A percentile compares a stretch with the other conserved stretches of the same genome.
Evolutionary conservation across 2,329 filamentous ascomycete species (phyloP).

Genomic region (Thyridium curvatum): DNA sequence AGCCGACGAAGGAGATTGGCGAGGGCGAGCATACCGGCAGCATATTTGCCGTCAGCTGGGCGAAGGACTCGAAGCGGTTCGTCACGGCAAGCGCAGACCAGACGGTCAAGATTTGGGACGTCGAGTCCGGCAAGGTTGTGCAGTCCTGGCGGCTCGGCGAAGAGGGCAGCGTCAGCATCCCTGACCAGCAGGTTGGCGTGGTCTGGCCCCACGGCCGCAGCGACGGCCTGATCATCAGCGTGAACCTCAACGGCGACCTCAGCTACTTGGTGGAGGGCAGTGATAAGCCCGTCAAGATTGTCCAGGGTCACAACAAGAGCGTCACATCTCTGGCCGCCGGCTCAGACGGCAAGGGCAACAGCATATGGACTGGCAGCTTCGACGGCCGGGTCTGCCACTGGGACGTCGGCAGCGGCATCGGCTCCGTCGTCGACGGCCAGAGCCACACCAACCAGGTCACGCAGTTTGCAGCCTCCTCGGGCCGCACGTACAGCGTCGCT

Average conservation of each 20-base stretch:
- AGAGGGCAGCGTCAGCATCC: conserved; percentile 63
- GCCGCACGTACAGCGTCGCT: conserved; percentile 74
- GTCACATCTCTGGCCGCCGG: conserved; percentile 69
- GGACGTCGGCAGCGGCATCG: conserved; percentile 66
- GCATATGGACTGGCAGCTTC: conserved; percentile 84
- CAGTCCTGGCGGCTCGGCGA: conserved; percentile 83
- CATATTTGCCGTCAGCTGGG: conserved; percentile 89
- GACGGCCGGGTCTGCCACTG: conserved; percentile 83
- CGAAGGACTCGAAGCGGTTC: conserved; percentile 75
- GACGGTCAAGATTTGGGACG: conserved; percentile 92
- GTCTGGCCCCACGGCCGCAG: conserved; percentile 78
- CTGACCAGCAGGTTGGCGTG: conserved; percentile 89
- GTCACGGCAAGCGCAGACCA: conserved; percentile 92
- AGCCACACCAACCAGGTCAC: conserved; percentile 81
- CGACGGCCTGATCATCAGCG: conserved; percentile 83
- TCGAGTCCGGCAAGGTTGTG: conserved; percentile 66
- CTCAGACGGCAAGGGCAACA: conserved; percentile 49
- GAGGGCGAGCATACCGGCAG: conserved; percentile 86
- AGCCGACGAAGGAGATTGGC: conserved; percentile 69
- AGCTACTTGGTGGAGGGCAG: conserved; percentile 78
- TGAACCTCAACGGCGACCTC: conserved; percentile 82
- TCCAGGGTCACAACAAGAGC: conserved; percentile 87
- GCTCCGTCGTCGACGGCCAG: conserved; percentile 69
- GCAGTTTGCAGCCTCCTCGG: conserved; percentile 58
- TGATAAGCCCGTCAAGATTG: conserved; percentile 59